Conservation (phyloP, 805 yeast species). For the Candida ficus region DNA sequence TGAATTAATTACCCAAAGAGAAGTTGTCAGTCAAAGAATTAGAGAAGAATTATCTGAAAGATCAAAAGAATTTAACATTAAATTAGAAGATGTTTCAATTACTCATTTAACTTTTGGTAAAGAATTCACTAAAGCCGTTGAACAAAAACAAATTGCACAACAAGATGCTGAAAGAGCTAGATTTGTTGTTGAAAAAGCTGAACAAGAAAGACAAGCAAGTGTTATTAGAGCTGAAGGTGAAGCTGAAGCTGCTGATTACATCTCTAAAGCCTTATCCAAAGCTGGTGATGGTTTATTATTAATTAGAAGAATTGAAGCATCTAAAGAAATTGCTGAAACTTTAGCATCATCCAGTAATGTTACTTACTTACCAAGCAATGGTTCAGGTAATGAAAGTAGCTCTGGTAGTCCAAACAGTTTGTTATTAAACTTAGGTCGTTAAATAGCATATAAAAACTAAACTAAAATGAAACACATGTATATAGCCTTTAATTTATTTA, state of each 20-base stretch:
- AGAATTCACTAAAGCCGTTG: constrained; percentile 97
- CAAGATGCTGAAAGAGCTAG: constrained; percentile 98
- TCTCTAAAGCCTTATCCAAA: constrained; percentile 86
- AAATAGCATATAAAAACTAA: too few relatives aligned
- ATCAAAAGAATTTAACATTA: constrained; percentile 85
- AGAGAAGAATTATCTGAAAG: constrained; percentile 79
- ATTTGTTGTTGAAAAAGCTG: constrained; percentile 90
- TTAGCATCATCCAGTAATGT: constrained; percentile 80
- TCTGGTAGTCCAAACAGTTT: constrained; percentile 42
- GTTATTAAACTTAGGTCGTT: constrained; percentile 67
- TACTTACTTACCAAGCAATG: constrained; percentile 73
- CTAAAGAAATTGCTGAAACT: constrained; percentile 90
- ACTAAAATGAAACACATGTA: not conserved
- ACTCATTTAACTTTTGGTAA: constrained; percentile 96
- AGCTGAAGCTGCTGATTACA: constrained; percentile 96
- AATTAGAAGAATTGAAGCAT: constrained; percentile 94
- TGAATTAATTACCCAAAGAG: constrained; percentile 95
- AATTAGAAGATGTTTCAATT: constrained; percentile 92
- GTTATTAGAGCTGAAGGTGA: constrained; percentile 98
- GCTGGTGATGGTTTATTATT: constrained; percentile 94
- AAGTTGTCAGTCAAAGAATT: constrained; percentile 84
- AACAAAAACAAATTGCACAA: constrained; percentile 98
- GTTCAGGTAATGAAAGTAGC: constrained; percentile 33
- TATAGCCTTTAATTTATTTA: constrained; percentile 2
- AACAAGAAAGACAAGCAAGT: constrained; percentile 92